These are phyloP conservation scores for Henckelia pumila DNA, from an alignment of 257 asterid species.

Conservation along the genomic window DNA sequence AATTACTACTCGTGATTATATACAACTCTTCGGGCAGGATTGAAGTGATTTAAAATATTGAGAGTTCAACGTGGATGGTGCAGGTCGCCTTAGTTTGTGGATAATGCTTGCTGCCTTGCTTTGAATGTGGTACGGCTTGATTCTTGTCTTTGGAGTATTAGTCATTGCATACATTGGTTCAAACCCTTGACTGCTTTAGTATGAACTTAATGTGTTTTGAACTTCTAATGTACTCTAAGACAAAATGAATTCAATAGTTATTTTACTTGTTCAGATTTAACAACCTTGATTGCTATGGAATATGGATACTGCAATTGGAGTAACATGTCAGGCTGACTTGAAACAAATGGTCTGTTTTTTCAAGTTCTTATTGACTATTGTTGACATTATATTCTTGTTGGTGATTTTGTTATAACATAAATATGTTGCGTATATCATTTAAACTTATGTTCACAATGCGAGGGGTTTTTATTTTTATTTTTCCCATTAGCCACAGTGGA, in stretches of 20 bases:
- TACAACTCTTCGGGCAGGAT: slow-evolving; percentile 24
- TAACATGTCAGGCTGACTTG: neutral
- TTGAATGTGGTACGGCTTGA: neutral
- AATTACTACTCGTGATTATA: neutral
- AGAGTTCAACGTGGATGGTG: neutral
- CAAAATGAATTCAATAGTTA: neutral
- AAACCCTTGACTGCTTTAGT: neutral
- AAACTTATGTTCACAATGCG: neutral
- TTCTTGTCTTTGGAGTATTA: neutral
- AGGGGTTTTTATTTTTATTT: neutral
- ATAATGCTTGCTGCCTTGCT: neutral
- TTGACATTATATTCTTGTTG: no score
- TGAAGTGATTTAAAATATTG: slow-evolving; percentile 18
- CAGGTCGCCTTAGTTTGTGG: neutral
- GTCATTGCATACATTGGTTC: neutral
- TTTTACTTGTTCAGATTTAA: neutral
- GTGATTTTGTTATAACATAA: no score
- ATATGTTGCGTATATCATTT: no score
- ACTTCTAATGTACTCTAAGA: no score
- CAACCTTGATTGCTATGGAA: neutral
- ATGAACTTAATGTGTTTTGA: neutral
- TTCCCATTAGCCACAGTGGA: neutral
- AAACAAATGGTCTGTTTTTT: neutral
- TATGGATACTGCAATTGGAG: neutral
- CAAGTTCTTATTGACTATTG: neutral